Evolutionary conservation across 768 basidiomycete genomes (phyloP), one percentile per base, ranked within the genome.

Genomic region (Kwoniella europaea): DNA sequence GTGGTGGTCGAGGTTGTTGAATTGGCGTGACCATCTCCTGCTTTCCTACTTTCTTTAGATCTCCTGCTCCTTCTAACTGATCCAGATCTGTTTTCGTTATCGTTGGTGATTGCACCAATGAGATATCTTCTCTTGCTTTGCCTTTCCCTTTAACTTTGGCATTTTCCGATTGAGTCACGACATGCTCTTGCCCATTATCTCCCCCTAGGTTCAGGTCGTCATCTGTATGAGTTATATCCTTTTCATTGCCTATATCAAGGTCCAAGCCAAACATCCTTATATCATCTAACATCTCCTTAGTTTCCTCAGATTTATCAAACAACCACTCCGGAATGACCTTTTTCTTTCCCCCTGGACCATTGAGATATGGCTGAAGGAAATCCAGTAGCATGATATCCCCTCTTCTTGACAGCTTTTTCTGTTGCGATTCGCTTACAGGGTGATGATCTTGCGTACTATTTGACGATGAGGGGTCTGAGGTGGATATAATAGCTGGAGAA

Each of bases 241-340:
- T 59, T 22, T 10, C 43, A 18, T 58, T 22, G 5, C 15, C 69
- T 57, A 18, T 9, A 43, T 22, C 44, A 1, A 72, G n/a, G 22
- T 79, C 76, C 5, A 75, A 56, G 2, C 76, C 76, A 55, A 77
- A 80, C 61, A 76, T 57, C 9, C 24, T 71, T 24, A 80, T 78
- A 16, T 61, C 62, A 22, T 74, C 68, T 10, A 80, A 58, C 24
- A 65, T 61, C 15, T 46, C 42, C 52, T 67, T 46, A 3, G 52
- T 58, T 2, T 72, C 76, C 4, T 35, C 56, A 0, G 73, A 59
- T 3, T 72, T 63, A 2, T 80, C 76, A 63, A 77, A 80, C 2
- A 78, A 27, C 73, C 73, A 80, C 10, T 80, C 79, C 1, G 79
- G 76, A 3, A 80, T 67, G 15, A 46, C 57, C 68, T 74, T 46